Evolutionary conservation across 768 basidiomycete genomes (phyloP).

Genomic region (Epithele typhae): DNA sequence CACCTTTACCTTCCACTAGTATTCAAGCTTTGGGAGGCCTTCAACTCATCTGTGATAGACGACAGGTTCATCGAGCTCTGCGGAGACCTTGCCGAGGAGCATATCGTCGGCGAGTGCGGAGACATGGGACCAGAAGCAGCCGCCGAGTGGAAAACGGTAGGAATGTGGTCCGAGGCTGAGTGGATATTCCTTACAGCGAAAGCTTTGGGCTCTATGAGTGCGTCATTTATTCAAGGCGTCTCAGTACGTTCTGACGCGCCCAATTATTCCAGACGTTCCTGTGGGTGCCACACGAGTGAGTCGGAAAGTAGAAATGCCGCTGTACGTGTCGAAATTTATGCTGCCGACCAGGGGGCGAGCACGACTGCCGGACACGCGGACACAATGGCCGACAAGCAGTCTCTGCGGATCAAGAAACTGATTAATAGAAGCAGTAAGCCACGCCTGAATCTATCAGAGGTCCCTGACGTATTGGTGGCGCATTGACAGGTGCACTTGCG

Average conservation of each 20-base stretch:
- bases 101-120: constrained; percentile 54
- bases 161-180: constrained; percentile 83
- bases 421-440: constrained; percentile 59
- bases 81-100: constrained; percentile 67
- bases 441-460: background rate
- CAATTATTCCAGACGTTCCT: constrained; percentile 52
- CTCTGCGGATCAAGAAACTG: constrained; percentile 63
- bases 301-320: too few relatives aligned
- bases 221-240: too few relatives aligned
- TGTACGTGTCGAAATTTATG: too few relatives aligned
- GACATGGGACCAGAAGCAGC: constrained; percentile 50
- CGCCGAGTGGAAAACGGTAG: constrained; percentile 74
- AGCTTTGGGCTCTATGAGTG: constrained; percentile 74
- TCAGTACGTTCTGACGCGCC: too few relatives aligned
- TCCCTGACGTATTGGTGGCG: too few relatives aligned
- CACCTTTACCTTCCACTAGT: constrained; percentile 68
- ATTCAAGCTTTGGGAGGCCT: constrained; percentile 75
- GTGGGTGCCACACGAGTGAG: constrained; percentile 64
- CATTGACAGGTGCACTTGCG: constrained; percentile 61
- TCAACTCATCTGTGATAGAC: constrained; percentile 70
- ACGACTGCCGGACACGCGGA: constrained; percentile 73
- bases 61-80: constrained; percentile 71
- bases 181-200: constrained; percentile 83
- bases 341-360: constrained; percentile 45
- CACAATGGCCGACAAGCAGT: constrained; percentile 47